A percentile compares a stretch with the other conserved stretches of the same genome.
phyloP scores from a whole-genome alignment of 2,329 filamentous ascomycete species.

The Laburnicola sp. region DNA sequence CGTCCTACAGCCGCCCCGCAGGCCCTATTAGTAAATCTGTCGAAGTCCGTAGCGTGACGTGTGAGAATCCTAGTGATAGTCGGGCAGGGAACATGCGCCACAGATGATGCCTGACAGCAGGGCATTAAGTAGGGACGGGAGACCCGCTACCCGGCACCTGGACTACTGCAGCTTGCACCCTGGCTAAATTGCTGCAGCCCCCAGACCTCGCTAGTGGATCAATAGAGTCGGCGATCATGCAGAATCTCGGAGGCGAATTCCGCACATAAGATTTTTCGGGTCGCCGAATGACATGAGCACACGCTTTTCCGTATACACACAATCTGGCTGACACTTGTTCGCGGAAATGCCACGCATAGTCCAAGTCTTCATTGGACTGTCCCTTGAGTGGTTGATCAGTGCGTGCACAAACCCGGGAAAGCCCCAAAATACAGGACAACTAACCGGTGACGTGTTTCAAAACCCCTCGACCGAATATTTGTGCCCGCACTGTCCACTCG shows the following conservation, averaged over 20 bases:
- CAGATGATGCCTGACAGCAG: background rate
- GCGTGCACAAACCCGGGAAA: no score
- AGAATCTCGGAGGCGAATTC: background rate
- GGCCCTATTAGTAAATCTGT: background rate
- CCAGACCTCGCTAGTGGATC: background rate
- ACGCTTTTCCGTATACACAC: background rate
- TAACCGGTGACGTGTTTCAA: no score
- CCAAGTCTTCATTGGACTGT: no score
- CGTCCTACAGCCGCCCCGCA: background rate
- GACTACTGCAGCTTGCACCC: background rate
- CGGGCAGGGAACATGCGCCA: background rate
- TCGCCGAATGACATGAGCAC: background rate
- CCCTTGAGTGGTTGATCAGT: no score
- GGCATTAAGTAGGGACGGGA: background rate
- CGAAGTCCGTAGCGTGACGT: conserved; percentile 3
- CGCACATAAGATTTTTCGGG: background rate
- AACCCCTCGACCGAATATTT: no score
- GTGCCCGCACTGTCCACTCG: no score
- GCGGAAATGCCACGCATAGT: no score
- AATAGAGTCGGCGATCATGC: background rate
- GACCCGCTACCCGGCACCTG: conserved; percentile 2
- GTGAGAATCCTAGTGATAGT: no score
- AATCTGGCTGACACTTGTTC: background rate
- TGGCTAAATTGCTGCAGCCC: background rate
- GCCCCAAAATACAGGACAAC: no score